Percentiles rank a stretch among this genome's conserved stretches.
Evolutionary conservation across 176 grass and related monocot species (phyloP).

Genomic region (Pharus latifolius): DNA sequence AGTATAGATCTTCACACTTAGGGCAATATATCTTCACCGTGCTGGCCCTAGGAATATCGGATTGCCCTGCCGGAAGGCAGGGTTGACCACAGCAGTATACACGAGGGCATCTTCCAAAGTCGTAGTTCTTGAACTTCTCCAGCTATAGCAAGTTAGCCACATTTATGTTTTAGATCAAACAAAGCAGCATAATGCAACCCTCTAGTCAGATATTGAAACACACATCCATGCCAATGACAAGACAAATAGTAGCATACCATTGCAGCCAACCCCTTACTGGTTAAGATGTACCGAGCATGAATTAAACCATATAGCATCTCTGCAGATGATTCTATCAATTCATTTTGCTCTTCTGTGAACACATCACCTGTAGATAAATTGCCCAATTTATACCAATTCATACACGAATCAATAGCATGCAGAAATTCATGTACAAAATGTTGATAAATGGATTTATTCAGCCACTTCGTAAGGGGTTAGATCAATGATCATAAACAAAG

Average conservation of each 20-base stretch:
- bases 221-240: too few species aligned
- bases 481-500: too few species aligned
- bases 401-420: background rate
- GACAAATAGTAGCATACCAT: slow-evolving; percentile 49
- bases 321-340: slow-evolving; percentile 89
- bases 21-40: slow-evolving; percentile 96
- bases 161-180: background rate
- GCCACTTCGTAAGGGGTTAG: too few species aligned
- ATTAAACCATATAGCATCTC: slow-evolving; percentile 98
- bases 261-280: slow-evolving; percentile 91
- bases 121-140: slow-evolving; percentile 95
- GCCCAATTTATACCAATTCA: background rate
- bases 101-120: slow-evolving; percentile 95
- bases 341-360: slow-evolving; percentile 93
- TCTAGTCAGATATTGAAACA: background rate
- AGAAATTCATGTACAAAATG: background rate
- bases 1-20: slow-evolving; percentile 92
- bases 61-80: slow-evolving; percentile 90
- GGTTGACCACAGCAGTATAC: slow-evolving; percentile 92
- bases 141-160: slow-evolving; percentile 50
- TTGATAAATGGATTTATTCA: too few species aligned
- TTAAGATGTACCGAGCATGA: slow-evolving; percentile 86
- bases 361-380: slow-evolving; percentile 55
- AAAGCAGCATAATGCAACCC: slow-evolving; percentile 1
- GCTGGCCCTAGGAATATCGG: slow-evolving; percentile 83